Base-by-base conservation (phyloP, 2,329 filamentous ascomycete genomes). In the Graphiopsis chlorocephala region DNA sequence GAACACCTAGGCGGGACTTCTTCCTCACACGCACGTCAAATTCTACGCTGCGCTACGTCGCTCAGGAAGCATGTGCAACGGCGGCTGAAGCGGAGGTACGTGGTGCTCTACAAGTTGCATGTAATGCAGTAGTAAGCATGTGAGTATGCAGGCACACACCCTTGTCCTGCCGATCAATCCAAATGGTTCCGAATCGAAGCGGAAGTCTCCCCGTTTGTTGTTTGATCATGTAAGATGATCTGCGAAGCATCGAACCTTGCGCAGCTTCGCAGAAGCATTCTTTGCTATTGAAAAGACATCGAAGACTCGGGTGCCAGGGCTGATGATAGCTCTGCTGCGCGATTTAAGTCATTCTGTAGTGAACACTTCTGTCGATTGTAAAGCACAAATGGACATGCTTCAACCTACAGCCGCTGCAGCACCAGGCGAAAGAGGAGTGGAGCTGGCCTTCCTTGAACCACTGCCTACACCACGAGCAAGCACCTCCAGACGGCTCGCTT, bases 401-500 rank as follows among this genome's bases (percentile, higher is more conserved):
- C 61, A 65, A 14, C 64, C 42, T 4, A 64, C 66, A 59, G 64
- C 48, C 10, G 53, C 53, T 14, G 62, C 25, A 42, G 65, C 57
- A 29, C 63, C 53, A 15, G 69, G 69, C 31, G 71, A 68, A 25
- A 81, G 68, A 47, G 82, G 68, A 76, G 94, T 91, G 55, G 93
- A 78, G 42, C 91, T 86, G 11, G 61, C 60, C 48, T 75, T 74
- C 56, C 70, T 68, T 2, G 26, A 35, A 28, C 70, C 68, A 14
- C 64, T 69, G 3, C 73, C 73, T 4, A 76, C 74, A 29, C 73
- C 72, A 20, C 73, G 65, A n/a, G 74, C 72, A 20, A 76, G 70
- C 28, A 76, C 70, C 66, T 76, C 74, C 47, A 76, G 65, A 33
- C 74, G 63, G 42, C 92, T 92, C 20, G 93, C 92, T 72, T 97